phyloP scores from a whole-genome alignment of 306 rosid genomes.

The Lathyrus oleraceus region DNA sequence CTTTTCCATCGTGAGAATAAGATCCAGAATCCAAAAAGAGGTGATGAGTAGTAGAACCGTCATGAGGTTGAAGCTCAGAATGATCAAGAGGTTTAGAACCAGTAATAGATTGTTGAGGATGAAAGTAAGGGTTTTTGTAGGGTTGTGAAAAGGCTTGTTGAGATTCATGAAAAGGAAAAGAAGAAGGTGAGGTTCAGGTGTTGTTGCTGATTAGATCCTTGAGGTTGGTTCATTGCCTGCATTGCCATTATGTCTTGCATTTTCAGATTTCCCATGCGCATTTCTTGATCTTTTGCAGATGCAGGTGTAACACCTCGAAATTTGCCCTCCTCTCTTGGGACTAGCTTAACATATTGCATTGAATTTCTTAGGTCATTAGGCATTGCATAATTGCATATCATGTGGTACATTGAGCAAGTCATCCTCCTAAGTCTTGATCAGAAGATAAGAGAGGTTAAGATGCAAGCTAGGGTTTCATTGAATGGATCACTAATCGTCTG shows the following conservation, averaged over 20 bases:
- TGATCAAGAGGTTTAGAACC: slow-evolving; percentile 48
- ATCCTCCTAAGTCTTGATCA: too few relatives aligned
- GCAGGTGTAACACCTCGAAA: too few relatives aligned
- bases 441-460: too few relatives aligned
- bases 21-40: slow-evolving; percentile 65
- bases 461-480: too few relatives aligned
- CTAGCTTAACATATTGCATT: too few relatives aligned
- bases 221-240: slow-evolving; percentile 69
- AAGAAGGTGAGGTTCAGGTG: slow-evolving; percentile 40
- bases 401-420: too few relatives aligned
- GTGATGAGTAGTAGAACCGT: slow-evolving; percentile 49
- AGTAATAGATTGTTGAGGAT: slow-evolving; percentile 47
- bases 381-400: too few relatives aligned
- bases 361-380: too few relatives aligned
- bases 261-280: slow-evolving; percentile 77
- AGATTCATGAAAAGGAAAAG: slow-evolving; percentile 37
- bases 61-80: slow-evolving; percentile 50
- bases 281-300: slow-evolving; percentile 88
- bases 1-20: slow-evolving; percentile 58
- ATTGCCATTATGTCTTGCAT: slow-evolving; percentile 78
- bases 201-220: slow-evolving; percentile 57
- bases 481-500: too few relatives aligned
- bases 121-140: slow-evolving; percentile 57
- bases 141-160: slow-evolving; percentile 43
- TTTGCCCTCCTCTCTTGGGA: too few relatives aligned